A percentile compares a stretch with the other conserved stretches of the same genome.
phyloP scores from a whole-genome alignment of 495 filamentous ascomycete species.

The Neurospora hispaniola region DNA sequence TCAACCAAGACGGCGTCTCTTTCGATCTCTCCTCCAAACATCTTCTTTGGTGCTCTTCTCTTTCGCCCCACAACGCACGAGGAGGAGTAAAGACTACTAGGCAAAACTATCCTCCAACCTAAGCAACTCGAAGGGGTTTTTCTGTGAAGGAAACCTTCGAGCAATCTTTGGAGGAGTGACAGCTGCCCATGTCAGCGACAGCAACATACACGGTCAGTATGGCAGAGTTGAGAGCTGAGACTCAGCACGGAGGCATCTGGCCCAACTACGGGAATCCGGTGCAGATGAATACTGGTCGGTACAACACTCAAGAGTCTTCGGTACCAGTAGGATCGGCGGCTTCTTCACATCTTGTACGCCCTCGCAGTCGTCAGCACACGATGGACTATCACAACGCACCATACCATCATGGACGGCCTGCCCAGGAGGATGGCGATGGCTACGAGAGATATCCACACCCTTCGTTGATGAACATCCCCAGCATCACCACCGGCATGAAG shows the following conservation, averaged over 20 bases:
- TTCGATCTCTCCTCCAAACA: background rate
- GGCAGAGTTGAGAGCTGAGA: constrained; percentile 45
- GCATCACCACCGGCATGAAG: constrained; percentile 42
- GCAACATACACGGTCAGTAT: constrained; percentile 43
- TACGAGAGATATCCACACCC: constrained; percentile 38
- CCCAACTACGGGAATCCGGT: constrained; percentile 40
- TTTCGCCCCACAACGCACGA: background rate
- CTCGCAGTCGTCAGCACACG: constrained; percentile 27
- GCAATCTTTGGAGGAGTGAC: constrained; percentile 19
- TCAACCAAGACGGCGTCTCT: background rate
- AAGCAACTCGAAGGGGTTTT: constrained; percentile 2
- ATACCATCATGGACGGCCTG: constrained; percentile 36
- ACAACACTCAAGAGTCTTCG: constrained; percentile 33
- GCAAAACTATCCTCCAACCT: background rate
- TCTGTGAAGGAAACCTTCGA: constrained; percentile 11
- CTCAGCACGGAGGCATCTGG: constrained; percentile 39
- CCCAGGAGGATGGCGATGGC: constrained; percentile 34
- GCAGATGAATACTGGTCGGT: constrained; percentile 34
- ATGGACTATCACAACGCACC: constrained; percentile 24
- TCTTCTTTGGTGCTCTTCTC: background rate
- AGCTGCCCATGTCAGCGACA: constrained; percentile 43
- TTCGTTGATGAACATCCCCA: constrained; percentile 39
- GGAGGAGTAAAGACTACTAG: background rate
- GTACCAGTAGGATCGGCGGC: constrained; percentile 26
- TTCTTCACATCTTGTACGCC: constrained; percentile 34